Evolutionary conservation across 331 rosid species (phyloP), one percentile per base, ranked within the genome.

Genomic region (Arachis monticola): DNA sequence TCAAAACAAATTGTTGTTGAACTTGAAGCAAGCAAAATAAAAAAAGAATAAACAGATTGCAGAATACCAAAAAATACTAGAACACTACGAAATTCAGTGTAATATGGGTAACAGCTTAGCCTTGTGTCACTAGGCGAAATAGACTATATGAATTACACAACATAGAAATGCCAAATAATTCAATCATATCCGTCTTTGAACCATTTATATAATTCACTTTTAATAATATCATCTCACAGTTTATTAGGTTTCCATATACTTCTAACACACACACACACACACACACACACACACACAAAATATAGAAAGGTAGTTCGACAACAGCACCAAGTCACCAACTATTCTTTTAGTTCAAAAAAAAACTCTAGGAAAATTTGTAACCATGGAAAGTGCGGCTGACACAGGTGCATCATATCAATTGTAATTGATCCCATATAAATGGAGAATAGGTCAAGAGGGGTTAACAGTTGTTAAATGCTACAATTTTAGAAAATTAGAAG

Each of bases 1-100:
- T 70, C 62, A 82, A 82, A 70, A 47, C 60, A 8, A 63, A 6
- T 53, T 40, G 7, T 50, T 40, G 65, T 22, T 73, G 58, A 72
- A 59, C 55, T 12, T 74, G 53, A 63, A 73, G 57, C 66, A 40
- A 73, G 67, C 14, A 47, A 60, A 76, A 58, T 3, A 17, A 56
- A 17, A n/a, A 75, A 22, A 9, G 38, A 41, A 35, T 35, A 55
- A 30, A 52, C 7, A 10, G 62, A 57, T 35, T 35, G 40, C 40
- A 47, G 6, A 17, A 50, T 5, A 7, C 5, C n/a, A 52, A 17
- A 41, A 7, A 57, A 69, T 4, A 77, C 40, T 35, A 35, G 3
- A 35, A 35, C 40, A 2, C 40, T 35, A 35, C 4, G 4, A 35
- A 35, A 35, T 35, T 3, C 40, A 35, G 4, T 35, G 40, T 35